phyloP scores from a whole-genome alignment of 176 grass and related monocot species.

The Aegilops longissima region DNA sequence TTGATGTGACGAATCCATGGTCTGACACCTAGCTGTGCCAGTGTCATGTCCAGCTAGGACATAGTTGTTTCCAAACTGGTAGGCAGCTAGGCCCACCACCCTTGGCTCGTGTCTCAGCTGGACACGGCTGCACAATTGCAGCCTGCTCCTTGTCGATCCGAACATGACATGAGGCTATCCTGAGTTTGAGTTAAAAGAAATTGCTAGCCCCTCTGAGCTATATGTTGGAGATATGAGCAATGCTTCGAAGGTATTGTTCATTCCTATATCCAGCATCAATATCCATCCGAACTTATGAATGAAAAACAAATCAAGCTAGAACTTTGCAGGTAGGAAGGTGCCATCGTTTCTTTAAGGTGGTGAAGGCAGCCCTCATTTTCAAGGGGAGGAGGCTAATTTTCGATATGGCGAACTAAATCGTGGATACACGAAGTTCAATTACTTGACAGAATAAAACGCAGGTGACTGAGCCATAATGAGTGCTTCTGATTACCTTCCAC shows the following conservation, averaged over 20 bases:
- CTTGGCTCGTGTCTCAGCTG: background rate
- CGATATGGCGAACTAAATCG: no score
- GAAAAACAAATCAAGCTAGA: background rate
- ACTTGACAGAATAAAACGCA: no score
- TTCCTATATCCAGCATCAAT: background rate
- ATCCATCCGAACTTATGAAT: background rate
- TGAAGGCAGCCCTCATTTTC: background rate
- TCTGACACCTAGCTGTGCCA: background rate
- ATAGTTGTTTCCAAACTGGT: background rate
- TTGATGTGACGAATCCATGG: background rate
- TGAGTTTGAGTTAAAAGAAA: slow-evolving; percentile 1
- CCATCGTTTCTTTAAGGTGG: background rate
- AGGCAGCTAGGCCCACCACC: background rate
- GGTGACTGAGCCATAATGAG: no score
- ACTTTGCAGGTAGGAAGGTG: background rate
- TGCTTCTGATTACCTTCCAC: no score
- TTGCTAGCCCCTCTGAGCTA: background rate
- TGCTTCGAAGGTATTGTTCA: background rate
- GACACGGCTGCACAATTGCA: background rate
- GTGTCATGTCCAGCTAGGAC: background rate
- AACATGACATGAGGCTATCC: background rate
- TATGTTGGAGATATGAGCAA: slow-evolving; percentile 11
- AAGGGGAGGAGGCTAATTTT: background rate
- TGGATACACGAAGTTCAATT: no score
- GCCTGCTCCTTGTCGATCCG: background rate